A percentile compares a stretch with the other conserved stretches of the same genome.
phyloP scores from a whole-genome alignment of 148 eudicot genomes.

The Heliosperma pusillum region DNA sequence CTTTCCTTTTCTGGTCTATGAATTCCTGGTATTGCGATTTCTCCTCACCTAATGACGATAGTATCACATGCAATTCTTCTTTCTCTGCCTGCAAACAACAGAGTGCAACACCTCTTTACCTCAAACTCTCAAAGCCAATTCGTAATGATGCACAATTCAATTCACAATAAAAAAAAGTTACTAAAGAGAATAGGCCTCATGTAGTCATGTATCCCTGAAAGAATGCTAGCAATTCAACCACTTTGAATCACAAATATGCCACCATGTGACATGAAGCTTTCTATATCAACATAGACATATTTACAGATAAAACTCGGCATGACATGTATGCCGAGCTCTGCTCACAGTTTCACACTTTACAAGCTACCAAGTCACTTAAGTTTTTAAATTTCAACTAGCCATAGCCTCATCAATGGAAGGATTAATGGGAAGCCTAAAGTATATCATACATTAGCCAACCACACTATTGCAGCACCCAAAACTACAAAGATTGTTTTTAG shows the following conservation, averaged over 20 bases:
- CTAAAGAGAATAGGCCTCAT: neutral
- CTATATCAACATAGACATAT: too few relatives aligned
- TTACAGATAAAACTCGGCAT: neutral
- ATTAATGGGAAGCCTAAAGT: neutral
- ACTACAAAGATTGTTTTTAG: too few relatives aligned
- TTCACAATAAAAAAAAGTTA: too few relatives aligned
- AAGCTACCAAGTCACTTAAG: neutral
- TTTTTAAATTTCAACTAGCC: neutral
- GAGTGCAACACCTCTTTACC: neutral
- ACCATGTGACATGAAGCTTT: too few relatives aligned
- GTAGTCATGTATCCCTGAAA: neutral
- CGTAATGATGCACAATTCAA: too few relatives aligned
- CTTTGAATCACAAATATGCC: neutral
- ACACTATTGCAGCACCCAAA: neutral
- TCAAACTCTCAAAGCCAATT: neutral
- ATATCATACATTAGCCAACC: neutral
- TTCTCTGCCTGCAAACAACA: constrained; percentile 46
- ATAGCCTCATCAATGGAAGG: neutral
- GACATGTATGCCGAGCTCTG: neutral
- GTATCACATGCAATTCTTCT: constrained; percentile 37
- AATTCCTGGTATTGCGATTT: constrained; percentile 41
- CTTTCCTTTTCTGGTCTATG: constrained; percentile 70
- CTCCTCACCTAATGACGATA: constrained; percentile 46
- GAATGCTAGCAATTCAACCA: neutral
- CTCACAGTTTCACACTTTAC: neutral